phyloP scores from a whole-genome alignment of 192 early-diverging fungal genomes.

The Geranomyces variabilis region DNA sequence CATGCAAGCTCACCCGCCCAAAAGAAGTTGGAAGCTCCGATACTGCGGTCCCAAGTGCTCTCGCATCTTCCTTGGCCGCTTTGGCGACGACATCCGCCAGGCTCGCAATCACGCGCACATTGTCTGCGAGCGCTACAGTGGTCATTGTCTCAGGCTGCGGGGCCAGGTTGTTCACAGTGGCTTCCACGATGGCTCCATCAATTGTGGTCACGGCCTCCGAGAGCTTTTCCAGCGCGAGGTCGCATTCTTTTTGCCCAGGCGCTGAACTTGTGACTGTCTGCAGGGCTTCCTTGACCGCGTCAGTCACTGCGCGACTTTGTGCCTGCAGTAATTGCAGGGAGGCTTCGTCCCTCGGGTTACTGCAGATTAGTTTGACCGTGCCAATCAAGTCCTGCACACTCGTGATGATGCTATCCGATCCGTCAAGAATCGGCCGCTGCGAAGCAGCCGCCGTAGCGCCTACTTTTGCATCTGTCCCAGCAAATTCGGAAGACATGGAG shows the following conservation, averaged over 20 bases:
- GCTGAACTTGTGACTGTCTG: slow-evolving; percentile 39
- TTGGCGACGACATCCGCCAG: slow-evolving; percentile 53
- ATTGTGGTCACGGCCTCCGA: slow-evolving; percentile 35
- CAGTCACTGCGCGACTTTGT: slow-evolving; percentile 31
- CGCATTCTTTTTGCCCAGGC: slow-evolving; percentile 63
- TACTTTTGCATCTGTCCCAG: slow-evolving; percentile 50
- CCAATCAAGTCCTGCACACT: slow-evolving; percentile 43
- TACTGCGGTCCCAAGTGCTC: slow-evolving; percentile 41
- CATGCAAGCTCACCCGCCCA: slow-evolving; percentile 37
- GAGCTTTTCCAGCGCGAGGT: slow-evolving; percentile 45
- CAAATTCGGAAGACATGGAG: slow-evolving; percentile 45
- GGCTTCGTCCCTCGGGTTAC: slow-evolving; percentile 45
- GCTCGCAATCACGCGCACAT: slow-evolving; percentile 42
- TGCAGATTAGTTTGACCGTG: slow-evolving; percentile 47
- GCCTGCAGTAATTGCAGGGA: slow-evolving; percentile 36
- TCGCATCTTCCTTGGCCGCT: slow-evolving; percentile 41
- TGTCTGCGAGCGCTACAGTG: slow-evolving; percentile 43
- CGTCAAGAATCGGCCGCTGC: slow-evolving; percentile 51
- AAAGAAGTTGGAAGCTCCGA: slow-evolving; percentile 48
- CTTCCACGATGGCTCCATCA: slow-evolving; percentile 55
- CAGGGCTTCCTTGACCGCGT: slow-evolving; percentile 39
- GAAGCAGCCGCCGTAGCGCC: slow-evolving; percentile 28
- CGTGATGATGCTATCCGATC: slow-evolving; percentile 37
- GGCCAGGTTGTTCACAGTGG: slow-evolving; percentile 47
- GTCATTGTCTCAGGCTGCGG: slow-evolving; percentile 23